A percentile compares a stretch with the other conserved stretches of the same genome.
phyloP scores from a whole-genome alignment of 768 basidiomycete genomes.

The Stropharia rugosoannulata region DNA sequence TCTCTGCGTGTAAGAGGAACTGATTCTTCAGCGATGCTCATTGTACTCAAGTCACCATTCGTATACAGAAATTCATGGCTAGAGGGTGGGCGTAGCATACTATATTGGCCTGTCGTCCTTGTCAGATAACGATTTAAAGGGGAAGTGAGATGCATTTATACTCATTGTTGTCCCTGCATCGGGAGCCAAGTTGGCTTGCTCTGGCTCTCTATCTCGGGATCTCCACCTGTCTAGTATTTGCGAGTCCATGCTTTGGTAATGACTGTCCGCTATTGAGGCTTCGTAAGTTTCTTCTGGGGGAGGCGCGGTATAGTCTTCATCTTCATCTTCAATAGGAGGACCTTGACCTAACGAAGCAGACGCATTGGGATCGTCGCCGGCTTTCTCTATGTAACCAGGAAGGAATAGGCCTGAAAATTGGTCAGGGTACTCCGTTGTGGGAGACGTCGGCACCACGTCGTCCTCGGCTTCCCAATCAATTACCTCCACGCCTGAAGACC shows the following conservation, averaged over 20 bases:
- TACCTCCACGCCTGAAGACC: conserved; percentile 10
- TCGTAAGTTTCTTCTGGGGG: conserved; percentile 14
- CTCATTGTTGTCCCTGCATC: conserved; percentile 19
- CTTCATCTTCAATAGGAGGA: conserved; percentile 8
- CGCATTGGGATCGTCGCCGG: conserved; percentile 23
- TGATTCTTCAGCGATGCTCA: conserved; percentile 3
- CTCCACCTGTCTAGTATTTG: conserved; percentile 11
- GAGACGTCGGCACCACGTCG: conserved; percentile 14
- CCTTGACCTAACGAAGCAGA: conserved; percentile 14
- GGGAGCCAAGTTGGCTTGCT: not conserved
- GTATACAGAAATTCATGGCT: conserved; percentile 1
- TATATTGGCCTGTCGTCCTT: conserved; percentile 7
- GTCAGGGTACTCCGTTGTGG: conserved; percentile 22
- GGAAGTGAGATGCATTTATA: conserved; percentile 1
- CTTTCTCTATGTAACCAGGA: conserved; percentile 19
- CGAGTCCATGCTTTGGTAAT: conserved; percentile 9
- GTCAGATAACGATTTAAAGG: not conserved
- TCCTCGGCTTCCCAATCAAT: conserved; percentile 5
- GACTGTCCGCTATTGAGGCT: conserved; percentile 6
- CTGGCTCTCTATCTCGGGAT: not conserved
- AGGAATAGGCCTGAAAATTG: conserved; percentile 15
- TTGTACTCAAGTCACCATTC: not conserved
- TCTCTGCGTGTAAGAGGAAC: conserved; percentile 1
- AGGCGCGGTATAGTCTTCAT: conserved; percentile 11
- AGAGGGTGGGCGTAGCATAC: conserved; percentile 20